These are phyloP conservation scores for Apophysomyces trapeziformis DNA, from an alignment of 371 early-diverging fungal genomes.

Conservation along the genomic window DNA sequence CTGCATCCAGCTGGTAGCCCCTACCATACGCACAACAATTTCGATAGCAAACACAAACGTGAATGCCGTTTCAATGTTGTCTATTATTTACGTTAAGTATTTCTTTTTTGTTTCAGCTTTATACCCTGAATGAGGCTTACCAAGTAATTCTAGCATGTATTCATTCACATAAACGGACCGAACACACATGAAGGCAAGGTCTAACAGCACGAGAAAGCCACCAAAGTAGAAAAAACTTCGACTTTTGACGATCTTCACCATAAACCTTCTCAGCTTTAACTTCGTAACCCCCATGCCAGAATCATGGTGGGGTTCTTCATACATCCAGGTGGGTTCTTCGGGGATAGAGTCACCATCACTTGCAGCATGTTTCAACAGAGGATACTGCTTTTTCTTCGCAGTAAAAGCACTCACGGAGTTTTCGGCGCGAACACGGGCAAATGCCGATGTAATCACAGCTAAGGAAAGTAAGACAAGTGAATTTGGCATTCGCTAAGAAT, in stretches of 20 bases:
- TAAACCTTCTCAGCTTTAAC: slow-evolving; percentile 33
- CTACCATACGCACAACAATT: slow-evolving; percentile 54
- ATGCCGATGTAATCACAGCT: slow-evolving; percentile 68
- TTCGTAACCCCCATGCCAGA: slow-evolving; percentile 30
- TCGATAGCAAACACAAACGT: slow-evolving; percentile 57
- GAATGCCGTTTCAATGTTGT: slow-evolving; percentile 55
- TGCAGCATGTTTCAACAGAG: slow-evolving; percentile 33
- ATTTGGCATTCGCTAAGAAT: background rate
- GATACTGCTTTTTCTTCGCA: slow-evolving; percentile 41
- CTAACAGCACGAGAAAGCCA: slow-evolving; percentile 52
- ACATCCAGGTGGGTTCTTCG: slow-evolving; percentile 48
- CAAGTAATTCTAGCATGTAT: slow-evolving; percentile 35
- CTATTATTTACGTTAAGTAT: slow-evolving; percentile 15
- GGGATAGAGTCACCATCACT: slow-evolving; percentile 18
- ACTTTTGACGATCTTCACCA: slow-evolving; percentile 49
- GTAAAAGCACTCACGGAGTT: slow-evolving; percentile 59
- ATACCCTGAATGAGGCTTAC: slow-evolving; percentile 17
- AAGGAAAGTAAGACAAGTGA: background rate
- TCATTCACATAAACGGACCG: slow-evolving; percentile 52
- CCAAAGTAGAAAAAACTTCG: slow-evolving; percentile 51
- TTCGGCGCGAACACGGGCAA: slow-evolving; percentile 59
- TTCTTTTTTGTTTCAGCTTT: slow-evolving; percentile 20
- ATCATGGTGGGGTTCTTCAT: slow-evolving; percentile 51
- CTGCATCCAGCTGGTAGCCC: slow-evolving; percentile 48
- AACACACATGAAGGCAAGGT: slow-evolving; percentile 57